Evolutionary conservation across 2,329 filamentous ascomycete species (phyloP), one percentile per base, ranked within the genome.

Genomic region (Phaeoacremonium minimum): DNA sequence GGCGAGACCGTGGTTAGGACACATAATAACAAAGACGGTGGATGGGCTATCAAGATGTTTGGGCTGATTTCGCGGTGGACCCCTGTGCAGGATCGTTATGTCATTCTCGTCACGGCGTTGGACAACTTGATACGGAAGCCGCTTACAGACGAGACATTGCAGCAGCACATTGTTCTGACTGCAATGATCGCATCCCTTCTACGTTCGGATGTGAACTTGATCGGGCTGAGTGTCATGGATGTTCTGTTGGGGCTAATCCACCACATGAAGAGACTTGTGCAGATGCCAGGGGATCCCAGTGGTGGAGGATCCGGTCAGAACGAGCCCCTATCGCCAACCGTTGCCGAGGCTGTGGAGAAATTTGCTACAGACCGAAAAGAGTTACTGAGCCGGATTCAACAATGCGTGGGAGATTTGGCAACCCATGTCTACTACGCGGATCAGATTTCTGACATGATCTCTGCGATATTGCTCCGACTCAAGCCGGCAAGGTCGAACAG

Each of bases 351-450:
- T 15, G 55, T 61, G 38, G 66, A 69, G 35, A 46, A 62, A 18
- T 57, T 64, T 11, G 56, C 63, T 18, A 57, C 71, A 6, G 74
- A 83, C 38, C 74, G 82, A 33, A 71, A 73, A 44, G 74, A 82
- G 46, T 69, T 96, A 13, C 65, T 95, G 18, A 60, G 69, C 20
- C 77, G 82, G 19, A 73, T 97, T 13, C 83, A 93, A 56, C 73
- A 77, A 47, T 95, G 87, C 61, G 89, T 96, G 43, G 88, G 88
- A n/a, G 80, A 90, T 55, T 69, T 98, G 18, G 89, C 90, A 3
- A 95, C 87, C 1, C 93, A 98, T 54, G 83, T 96, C 19, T 98
- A 98, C 66, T 98, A 98, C 57, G 87, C 87, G 2, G 91, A 97
- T 50, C 93, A 98, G 60, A 87, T 97, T 37, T 82, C 86, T 2